phyloP scores from a whole-genome alignment of 2,329 filamentous ascomycete genomes.

The Trichoderma aggressivum region DNA sequence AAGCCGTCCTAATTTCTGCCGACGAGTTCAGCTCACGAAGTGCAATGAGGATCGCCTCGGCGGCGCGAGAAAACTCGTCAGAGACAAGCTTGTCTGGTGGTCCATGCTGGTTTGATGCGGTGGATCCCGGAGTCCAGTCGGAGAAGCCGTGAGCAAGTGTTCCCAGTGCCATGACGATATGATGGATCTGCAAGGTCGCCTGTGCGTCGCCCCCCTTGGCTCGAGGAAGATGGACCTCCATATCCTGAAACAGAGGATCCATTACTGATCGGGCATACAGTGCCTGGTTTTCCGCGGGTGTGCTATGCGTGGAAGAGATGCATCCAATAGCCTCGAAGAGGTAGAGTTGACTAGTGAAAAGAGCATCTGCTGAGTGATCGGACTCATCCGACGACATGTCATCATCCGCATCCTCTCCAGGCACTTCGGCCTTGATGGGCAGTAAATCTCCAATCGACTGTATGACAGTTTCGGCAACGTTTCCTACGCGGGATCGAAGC shows the following conservation, averaged over 20 bases:
- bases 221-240: slow-evolving; percentile 72
- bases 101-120: slow-evolving; percentile 37
- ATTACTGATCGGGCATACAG: slow-evolving; percentile 84
- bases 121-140: slow-evolving; percentile 67
- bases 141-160: slow-evolving; percentile 91
- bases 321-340: slow-evolving; percentile 93
- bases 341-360: slow-evolving; percentile 88
- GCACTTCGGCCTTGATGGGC: slow-evolving; percentile 84
- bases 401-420: slow-evolving; percentile 72
- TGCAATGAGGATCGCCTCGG: slow-evolving; percentile 86
- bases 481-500: slow-evolving; percentile 76
- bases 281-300: slow-evolving; percentile 80
- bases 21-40: slow-evolving; percentile 80
- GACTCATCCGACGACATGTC: slow-evolving; percentile 95
- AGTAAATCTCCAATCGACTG: slow-evolving; percentile 85
- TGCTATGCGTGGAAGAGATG: slow-evolving; percentile 76
- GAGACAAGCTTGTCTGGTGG: slow-evolving; percentile 66
- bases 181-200: slow-evolving; percentile 84
- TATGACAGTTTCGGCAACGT: slow-evolving; percentile 87
- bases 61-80: slow-evolving; percentile 78
- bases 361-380: slow-evolving; percentile 82
- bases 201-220: slow-evolving; percentile 80
- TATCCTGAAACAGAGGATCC: slow-evolving; percentile 83
- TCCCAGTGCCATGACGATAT: slow-evolving; percentile 93
- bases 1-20: slow-evolving; percentile 79